Evolutionary conservation across 179 eudicot genomes (phyloP), one percentile per base, ranked within the genome.

Genomic region (Patellifolia procumbens): DNA sequence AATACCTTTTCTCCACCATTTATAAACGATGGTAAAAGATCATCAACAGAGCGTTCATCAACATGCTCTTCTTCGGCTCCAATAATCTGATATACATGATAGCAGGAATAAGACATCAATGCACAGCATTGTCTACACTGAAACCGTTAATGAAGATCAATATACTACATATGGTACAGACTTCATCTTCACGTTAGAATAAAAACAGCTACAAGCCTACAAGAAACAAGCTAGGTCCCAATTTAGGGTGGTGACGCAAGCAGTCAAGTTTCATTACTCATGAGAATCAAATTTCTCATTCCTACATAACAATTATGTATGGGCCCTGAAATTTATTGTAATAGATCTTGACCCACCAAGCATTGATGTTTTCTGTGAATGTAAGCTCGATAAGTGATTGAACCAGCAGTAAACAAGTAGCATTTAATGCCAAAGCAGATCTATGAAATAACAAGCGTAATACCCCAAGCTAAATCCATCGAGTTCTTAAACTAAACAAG

Each of bases 1-100:
- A n/a, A 19, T 81, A 81, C 83, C 80, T 67, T 76, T 5, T 71
- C 83, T 64, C 74, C 90, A 63, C 97, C 88, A 79, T 91, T 91
- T 79, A 91, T 91, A 79, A 88, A 91, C 34, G 87, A 87, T n/a
- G n/a, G n/a, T 72, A 91, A 84, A 74, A 91, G 94, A 83, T 91
- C 97, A 80, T 91, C 97, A 31, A 91, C 89, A 39, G 94, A 91
- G 24, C 97, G 94, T 68, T 90, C 81, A 82, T 91, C 94, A 75
- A 79, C 82, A 53, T 68, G 83, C 78, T 88, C 92, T 81, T 91
- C 92, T 81, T 88, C 86, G 68, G 74, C 70, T 69, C 86, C 92
- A 77, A 67, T 77, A 83, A 58, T 81, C 97, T 91, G 86, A 82
- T 84, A 76, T 42, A 79, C 70, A 66, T 26, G 20, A 80, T 24